These are phyloP conservation scores for Metarhizium sp. DNA, from an alignment of 2,329 filamentous ascomycete genomes.

Conservation along the genomic window DNA sequence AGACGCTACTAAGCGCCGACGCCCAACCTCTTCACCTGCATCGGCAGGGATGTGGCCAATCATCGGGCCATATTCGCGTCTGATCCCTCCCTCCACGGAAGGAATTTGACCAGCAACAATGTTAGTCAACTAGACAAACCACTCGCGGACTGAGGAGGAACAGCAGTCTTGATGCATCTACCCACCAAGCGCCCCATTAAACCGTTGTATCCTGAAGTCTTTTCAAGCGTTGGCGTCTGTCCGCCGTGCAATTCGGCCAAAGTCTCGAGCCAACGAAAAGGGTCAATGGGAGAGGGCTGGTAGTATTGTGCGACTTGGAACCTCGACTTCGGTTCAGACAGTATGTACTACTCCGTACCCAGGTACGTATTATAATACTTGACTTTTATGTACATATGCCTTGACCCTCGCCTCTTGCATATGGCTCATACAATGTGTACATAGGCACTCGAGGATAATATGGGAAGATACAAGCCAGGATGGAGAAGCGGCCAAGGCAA, in stretches of 20 bases:
- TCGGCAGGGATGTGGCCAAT: conserved; percentile 5
- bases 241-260: no score
- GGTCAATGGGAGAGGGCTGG: no score
- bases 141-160: background rate
- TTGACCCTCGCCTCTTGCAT: no score
- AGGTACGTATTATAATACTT: no score
- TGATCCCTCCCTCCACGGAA: background rate
- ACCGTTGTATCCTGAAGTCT: background rate
- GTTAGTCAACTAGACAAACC: background rate
- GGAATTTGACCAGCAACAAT: background rate
- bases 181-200: background rate
- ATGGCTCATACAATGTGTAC: no score
- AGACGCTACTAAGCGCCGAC: conserved; percentile 7
- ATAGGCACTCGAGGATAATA: background rate
- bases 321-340: no score
- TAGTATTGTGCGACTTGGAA: no score
- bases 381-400: no score
- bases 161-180: no score
- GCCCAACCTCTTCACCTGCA: background rate
- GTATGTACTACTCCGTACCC: no score
- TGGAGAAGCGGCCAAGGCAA: background rate
- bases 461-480: background rate
- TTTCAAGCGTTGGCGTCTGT: no score
- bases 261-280: background rate
- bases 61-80: background rate